Base-by-base conservation (phyloP, 371 early-diverging fungal genomes). In the Mortierella sp. region DNA sequence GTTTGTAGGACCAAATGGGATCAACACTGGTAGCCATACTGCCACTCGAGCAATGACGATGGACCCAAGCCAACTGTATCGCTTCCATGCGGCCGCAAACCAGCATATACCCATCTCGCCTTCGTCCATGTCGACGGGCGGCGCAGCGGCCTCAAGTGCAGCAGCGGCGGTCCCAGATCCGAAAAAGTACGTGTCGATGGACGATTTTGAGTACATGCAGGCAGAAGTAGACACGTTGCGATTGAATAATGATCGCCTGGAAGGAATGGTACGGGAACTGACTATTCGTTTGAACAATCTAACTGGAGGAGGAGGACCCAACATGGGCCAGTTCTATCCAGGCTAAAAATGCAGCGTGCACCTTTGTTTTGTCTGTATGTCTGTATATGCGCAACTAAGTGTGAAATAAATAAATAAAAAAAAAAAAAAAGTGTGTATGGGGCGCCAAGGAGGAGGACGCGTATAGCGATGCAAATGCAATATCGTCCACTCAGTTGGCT, bases 201-300 rank as follows among this genome's bases (percentile, higher is more conserved):
- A 76, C 23, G 77, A 76, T 52, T 76, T 76, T 53, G 77, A 76
- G 68, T 76, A 76, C 68, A 76, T 76, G 77, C 77, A 76, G 37
- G 77, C 77, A 0, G 77, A 76, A n/a, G 77, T 76, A 9, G 77
- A 76, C 21, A 68, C 77, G 0, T 47, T 76, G 45, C 64, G 77
- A n/a, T 37, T 76, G 43, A 76, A 76, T 68, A 76, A 76, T 50
- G 77, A 76, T 45, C 53, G 72, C 1, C 59, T 76, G 26, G 77
- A 76, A 43, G 68, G 68, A 4, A 68, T 72, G 63, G 68, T 76
- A 7, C 77, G 68, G 21, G 77, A 76, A 28, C 18, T 76, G 43
- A 76, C 77, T 7, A 47, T 70, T 56, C 66, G 75, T 5, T 16
- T 75, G 44, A 75, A 75, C 45, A 48, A 59, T 4, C 43, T 70